Base-by-base conservation (phyloP, 768 basidiomycete genomes). In the Trametes meyenii region DNA sequence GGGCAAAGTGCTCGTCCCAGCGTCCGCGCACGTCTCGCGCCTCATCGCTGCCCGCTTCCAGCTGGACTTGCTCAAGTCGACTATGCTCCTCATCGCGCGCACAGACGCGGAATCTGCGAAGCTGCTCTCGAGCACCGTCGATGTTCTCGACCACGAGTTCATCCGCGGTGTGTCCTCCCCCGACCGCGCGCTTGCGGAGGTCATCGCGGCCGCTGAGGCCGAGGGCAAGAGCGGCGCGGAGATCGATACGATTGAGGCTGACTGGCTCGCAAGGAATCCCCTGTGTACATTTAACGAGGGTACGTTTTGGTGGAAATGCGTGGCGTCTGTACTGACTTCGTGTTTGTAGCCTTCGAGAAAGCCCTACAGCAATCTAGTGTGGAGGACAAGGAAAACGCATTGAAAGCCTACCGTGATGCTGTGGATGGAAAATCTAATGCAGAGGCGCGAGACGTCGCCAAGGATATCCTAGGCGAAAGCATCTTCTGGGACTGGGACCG, bases 401-500 rank as follows among this genome's bases (percentile, higher is more conserved):
- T 83, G 58, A 76, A 84, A 53, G 77, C 81, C 3, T 96, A 92
- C 73, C 75, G 81, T 29, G 72, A 78, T 23, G 82, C 83, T 3
- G 82, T 80, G 17, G 66, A 74, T 6, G 89, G 87, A 19, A 89
- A 87, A 70, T 89, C 92, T 39, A 91, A 89, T 68, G 73, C 77
- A 12, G 88, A 91, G 60, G 86, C 90, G 7, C 84, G 92, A 2
- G 79, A 78, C 14, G 77, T 89, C 55, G 94, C 94, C n/a, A 78
- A 79, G 45, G 88, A 91, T 54, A 83, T 94, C 49, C 72, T 93
- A 29, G 90, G 88, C 38, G 74, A 79, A 61, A 79, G 79, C 55
- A 81, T 96, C n/a, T 84, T 79, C 69, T 96, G 95, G 94, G 87
- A 94, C 69, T 95, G 93, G 82, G 92, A 94, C 74, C 76, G 92